Conservation (phyloP, 495 filamentous ascomycete genomes). For the Lasiosphaeria hispida region DNA sequence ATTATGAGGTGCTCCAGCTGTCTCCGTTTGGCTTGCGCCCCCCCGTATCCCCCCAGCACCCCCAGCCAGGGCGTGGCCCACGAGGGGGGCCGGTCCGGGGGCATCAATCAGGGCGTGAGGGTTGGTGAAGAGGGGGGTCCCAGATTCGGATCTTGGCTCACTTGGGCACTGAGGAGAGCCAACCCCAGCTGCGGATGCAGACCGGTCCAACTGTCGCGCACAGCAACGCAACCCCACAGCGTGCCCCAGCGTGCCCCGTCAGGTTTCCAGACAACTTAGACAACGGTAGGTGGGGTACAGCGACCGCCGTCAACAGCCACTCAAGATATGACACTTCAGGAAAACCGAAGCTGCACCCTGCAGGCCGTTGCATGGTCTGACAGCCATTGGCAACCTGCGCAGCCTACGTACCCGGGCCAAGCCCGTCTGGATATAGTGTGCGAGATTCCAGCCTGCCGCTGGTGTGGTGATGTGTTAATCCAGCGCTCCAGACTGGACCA, state of each 20-base stretch:
- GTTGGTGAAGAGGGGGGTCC: background rate
- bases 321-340: slow-evolving; percentile 35
- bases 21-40: background rate
- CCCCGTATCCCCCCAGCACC: background rate
- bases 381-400: slow-evolving; percentile 14
- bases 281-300: slow-evolving; percentile 24
- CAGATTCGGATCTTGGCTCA: slow-evolving; percentile 12
- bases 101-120: background rate
- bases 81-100: background rate
- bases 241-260: slow-evolving; percentile 16
- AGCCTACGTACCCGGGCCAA: slow-evolving; percentile 2
- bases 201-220: slow-evolving; percentile 27
- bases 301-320: slow-evolving; percentile 23
- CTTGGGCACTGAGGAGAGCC: background rate
- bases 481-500: background rate
- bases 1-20: slow-evolving; percentile 10
- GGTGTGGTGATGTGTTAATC: background rate
- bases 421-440: background rate
- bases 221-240: slow-evolving; percentile 8
- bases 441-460: background rate
- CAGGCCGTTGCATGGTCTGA: slow-evolving; percentile 26
- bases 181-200: slow-evolving; percentile 15
- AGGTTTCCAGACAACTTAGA: slow-evolving; percentile 31
- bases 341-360: slow-evolving; percentile 29
- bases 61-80: slow-evolving; percentile 1